Base-by-base conservation (phyloP, 2,329 filamentous ascomycete genomes). In the Ceratocystis lukuohia region DNA sequence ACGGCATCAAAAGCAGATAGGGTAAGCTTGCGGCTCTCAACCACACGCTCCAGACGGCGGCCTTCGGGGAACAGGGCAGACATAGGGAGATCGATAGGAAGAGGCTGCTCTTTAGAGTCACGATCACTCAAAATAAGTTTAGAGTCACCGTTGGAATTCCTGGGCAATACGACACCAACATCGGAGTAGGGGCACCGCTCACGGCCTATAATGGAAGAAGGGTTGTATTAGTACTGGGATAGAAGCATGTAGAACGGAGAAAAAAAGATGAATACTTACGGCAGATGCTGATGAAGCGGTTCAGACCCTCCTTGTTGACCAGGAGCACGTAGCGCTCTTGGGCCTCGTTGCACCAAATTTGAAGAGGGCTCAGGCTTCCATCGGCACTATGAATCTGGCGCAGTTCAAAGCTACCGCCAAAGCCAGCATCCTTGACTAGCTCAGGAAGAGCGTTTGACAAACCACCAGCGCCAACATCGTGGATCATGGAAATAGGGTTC, bases 281-380 rank as follows among this genome's bases (percentile, higher is more conserved):
- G 74, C 84, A 86, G 67, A 87, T 87, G 74, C 78, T 84, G 57
- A 79, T 79, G 72, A 87, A 99, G 80, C 76, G 86, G 71, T 93
- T 91, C 72, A 97, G 83, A 65, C 86, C 82, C 22, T 94, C 87
- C 64, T 85, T 84, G 68, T 92, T 91, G 69, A 99, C 85, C 7
- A 95, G 86, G 71, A 99, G 79, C 6, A 99, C 94, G 72, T 99
- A 99, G 74, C 94, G 84, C 76, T 99, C 94, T 74, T 99, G 94
- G 0, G 94, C 91, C 75, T 97, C 93, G 71, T 93, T 96, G 76
- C 94, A 96, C 92, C 93, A 97, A 61, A 99, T 96, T 74, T 97
- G 90, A 67, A 99, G 83, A 22, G 94, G 94, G 72, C 90, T 96
- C 88, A 99, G 93, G 73, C 90, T 88, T 70, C 82, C 85, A 75